phyloP scores from a whole-genome alignment of 805 yeast species.

The Candida maltosa region DNA sequence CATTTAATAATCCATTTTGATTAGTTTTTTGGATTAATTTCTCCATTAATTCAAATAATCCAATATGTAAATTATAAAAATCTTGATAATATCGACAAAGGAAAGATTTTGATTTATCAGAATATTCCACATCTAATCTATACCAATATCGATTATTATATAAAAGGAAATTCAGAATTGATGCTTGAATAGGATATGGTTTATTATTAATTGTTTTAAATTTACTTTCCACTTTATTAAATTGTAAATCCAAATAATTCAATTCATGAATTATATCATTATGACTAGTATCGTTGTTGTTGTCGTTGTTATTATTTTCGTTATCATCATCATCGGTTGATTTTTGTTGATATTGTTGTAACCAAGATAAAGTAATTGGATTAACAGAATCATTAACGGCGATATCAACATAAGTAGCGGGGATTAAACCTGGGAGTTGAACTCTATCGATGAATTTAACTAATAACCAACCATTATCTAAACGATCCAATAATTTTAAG shows the following conservation, averaged over 20 bases:
- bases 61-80: slow-evolving; percentile 31
- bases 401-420: slow-evolving; percentile 46
- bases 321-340: slow-evolving; percentile 2
- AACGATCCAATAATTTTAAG: slow-evolving; percentile 45
- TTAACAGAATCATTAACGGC: slow-evolving; percentile 38
- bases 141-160: slow-evolving; percentile 30
- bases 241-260: slow-evolving; percentile 25
- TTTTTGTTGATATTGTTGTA: slow-evolving; percentile 13
- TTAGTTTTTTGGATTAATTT: slow-evolving; percentile 13
- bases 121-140: slow-evolving; percentile 23
- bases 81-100: slow-evolving; percentile 35
- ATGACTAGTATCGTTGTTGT: background rate
- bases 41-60: slow-evolving; percentile 10
- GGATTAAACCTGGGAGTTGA: slow-evolving; percentile 47
- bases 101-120: slow-evolving; percentile 17
- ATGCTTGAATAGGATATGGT: slow-evolving; percentile 14
- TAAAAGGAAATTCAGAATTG: slow-evolving; percentile 27
- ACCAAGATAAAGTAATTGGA: slow-evolving; percentile 38
- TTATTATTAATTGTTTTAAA: slow-evolving; percentile 24
- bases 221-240: slow-evolving; percentile 15
- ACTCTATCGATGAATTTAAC: slow-evolving; percentile 53
- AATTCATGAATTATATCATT: slow-evolving; percentile 14
- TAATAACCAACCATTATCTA: slow-evolving; percentile 52
- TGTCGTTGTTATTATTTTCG: too few species aligned
- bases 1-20: background rate